Evolutionary conservation across 1,139 yeast species (phyloP), one percentile per base, ranked within the genome.

Genomic region (Magnusiomyces ingens): DNA sequence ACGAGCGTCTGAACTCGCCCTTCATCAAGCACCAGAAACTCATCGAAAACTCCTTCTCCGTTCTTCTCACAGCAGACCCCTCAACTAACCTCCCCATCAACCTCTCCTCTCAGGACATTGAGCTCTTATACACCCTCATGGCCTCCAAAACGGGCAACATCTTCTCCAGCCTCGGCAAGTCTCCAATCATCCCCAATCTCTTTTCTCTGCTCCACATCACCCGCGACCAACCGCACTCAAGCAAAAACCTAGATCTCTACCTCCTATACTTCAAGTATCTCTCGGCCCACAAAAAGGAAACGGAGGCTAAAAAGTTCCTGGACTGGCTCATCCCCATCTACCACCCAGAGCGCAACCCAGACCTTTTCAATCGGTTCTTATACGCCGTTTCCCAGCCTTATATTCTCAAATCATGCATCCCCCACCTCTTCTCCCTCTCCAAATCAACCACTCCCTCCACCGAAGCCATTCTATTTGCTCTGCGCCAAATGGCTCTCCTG

Each of bases 321-420:
- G 36, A 49, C 17, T 55, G 57, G 57, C 45, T 55, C 6, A n/a
- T 52, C 2, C 26, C 48, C 3, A 48, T 44, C 4, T 44, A 48
- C 45, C 49, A 46, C 11, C 50, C 51, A 3, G 35, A 47, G 36
- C 35, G 48, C 2, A 37, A 35, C 32, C 52, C 48, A 3, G n/a
- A 36, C n/a, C 11, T 47, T 2, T 55, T 55, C 22, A 36, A 32
- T 5, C 18, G 15, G 17, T 48, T 48, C 8, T 22, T 48, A 11
- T 44, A 42, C 6, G 50, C 53, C 8, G 42, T 52, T 5, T 42
- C 45, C 22, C 32, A 22, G 18, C 57, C 54, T 11, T 19, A 43
- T n/a, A 52, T 55, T 45, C 45, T 45, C 21, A 47, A 43, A 18
- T 18, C 46, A 15, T 52, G 55, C 26, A 6, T 55, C 4, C 55